Evolutionary conservation across 495 filamentous ascomycete genomes (phyloP), one percentile per base, ranked within the genome.

Genomic region (Trichoderma virens): DNA sequence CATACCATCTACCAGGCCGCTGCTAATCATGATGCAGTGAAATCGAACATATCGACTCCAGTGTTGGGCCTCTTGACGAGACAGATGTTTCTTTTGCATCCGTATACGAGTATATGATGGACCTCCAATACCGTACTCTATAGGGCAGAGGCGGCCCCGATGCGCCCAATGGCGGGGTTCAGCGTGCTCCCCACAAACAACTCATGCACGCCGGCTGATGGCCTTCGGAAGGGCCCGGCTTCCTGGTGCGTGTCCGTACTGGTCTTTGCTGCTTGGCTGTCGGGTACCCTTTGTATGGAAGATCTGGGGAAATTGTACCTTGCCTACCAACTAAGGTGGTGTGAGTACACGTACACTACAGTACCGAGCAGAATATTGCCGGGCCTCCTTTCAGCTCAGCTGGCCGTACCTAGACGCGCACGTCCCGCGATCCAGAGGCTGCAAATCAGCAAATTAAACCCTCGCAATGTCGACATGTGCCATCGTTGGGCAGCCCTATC

Each of bases 381-480:
- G n/a, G n/a, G 3, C 41, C 51, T 30, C 51, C 1, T n/a, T 6
- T 7, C n/a, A 47, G n/a, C 43, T 20, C 43, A 47, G 43, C 43
- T 47, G 20, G 20, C 8, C 1, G 5, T 47, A 23, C 18, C 27
- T 14, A 45, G 4, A 45, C 2, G 4, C 41, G 11, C 5, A 7
- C 16, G 13, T 18, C 41, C 4, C 2, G 41, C 16, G 5, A 20
- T 20, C 5, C 41, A 20, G 2, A 7, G 2, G 45, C 45, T 51
- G 45, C 20, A 6, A 5, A 16, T 25, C 2, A 31, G 51, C 51
- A 30, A 56, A 56, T 56, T 16, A 56, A 18, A 56, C 25, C 20
- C 25, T 6, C 51, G 51, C 51, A 56, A 56, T 18, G 51, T 30
- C 51, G 51, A 27, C 51, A 56, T 56, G 51, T 56, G 51, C 51